Conservation (phyloP, 768 basidiomycete genomes). For the Leccinum aurantiacum region DNA sequence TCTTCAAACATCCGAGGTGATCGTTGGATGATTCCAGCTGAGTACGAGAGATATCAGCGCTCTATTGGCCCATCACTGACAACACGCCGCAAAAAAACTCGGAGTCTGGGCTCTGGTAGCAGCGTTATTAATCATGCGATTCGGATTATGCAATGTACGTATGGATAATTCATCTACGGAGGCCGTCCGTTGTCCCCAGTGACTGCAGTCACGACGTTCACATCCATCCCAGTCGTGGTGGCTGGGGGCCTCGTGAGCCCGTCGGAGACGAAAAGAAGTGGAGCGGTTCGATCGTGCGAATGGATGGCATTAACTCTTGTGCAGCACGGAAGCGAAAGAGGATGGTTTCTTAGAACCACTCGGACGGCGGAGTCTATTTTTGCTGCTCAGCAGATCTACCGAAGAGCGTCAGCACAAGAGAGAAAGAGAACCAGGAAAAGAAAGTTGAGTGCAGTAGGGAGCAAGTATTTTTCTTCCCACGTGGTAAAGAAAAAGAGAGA, state of each 20-base stretch:
- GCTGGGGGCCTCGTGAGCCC: conserved; percentile 6
- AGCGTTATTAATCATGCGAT: conserved; percentile 18
- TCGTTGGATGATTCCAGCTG: conserved; percentile 15
- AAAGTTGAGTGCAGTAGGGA: background rate
- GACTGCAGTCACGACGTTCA: conserved; percentile 5
- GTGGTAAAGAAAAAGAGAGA: background rate
- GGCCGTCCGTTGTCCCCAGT: background rate
- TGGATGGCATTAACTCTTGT: conserved; percentile 17
- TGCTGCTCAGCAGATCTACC: conserved; percentile 30
- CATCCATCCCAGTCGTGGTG: conserved; percentile 3
- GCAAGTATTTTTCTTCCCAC: conserved; percentile 4
- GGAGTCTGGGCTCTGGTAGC: background rate
- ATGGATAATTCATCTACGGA: conserved; percentile 22
- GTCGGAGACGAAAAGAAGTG: conserved; percentile 2
- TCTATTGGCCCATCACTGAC: background rate
- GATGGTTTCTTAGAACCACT: conserved; percentile 13
- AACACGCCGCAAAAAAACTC: background rate
- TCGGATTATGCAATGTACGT: conserved; percentile 31
- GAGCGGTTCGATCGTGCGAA: conserved; percentile 25
- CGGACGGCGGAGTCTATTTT: conserved; percentile 27
- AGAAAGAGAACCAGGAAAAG: background rate
- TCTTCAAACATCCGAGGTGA: conserved; percentile 29
- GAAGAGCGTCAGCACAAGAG: conserved; percentile 10
- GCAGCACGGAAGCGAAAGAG: conserved; percentile 22
- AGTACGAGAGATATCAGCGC: background rate